Base-by-base conservation (phyloP, 345 rosid species). In the Diplotaxis tenuifolia region DNA sequence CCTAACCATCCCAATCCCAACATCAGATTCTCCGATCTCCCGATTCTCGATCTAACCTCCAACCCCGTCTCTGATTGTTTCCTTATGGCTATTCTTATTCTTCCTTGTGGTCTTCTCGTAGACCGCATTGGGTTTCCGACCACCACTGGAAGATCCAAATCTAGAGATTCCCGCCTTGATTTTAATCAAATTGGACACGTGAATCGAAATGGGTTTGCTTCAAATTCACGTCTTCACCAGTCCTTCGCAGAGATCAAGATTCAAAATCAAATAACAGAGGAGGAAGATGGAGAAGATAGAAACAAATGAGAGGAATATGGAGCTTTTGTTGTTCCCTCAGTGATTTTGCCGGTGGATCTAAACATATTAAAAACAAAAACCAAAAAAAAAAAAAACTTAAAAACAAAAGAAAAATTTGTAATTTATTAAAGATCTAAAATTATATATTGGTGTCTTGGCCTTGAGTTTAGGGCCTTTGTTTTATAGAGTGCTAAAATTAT, bases 1-100 rank as follows among this genome's bases (percentile, higher is more conserved):
- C 73, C 75, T 68, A 77, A 79, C 80, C 76, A 78, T 75, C 76
- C 71, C 79, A 59, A 65, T 62, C 82, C 79, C 88, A 88, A 85
- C 98, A 94, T 94, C 88, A 88, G 98, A 91, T 84, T 75, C 75
- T 72, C 70, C 40, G 75, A 79, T 72, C 40, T 3, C 34, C 21
- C 82, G 58, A 66, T 22, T 63, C 59, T 63, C 62, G 80, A 76
- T 77, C 67, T 20, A 2, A 1, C 40, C 66, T 58, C 76, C 83
- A 63, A 74, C 22, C 59, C 71, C 52, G 62, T 27, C 60, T 54
- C 72, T 36, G 31, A 29, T 6, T 9, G 27, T 45, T 38, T 71
- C 76, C 70, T 59, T 61, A 16, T 52, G 19, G 68, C 20, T 38
- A 19, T 59, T 27, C 67, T 34, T 31, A 63, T 52, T 53, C 78